Evolutionary conservation across 306 rosid species (phyloP), one percentile per base, ranked within the genome.

Genomic region (Cicer bijugum): DNA sequence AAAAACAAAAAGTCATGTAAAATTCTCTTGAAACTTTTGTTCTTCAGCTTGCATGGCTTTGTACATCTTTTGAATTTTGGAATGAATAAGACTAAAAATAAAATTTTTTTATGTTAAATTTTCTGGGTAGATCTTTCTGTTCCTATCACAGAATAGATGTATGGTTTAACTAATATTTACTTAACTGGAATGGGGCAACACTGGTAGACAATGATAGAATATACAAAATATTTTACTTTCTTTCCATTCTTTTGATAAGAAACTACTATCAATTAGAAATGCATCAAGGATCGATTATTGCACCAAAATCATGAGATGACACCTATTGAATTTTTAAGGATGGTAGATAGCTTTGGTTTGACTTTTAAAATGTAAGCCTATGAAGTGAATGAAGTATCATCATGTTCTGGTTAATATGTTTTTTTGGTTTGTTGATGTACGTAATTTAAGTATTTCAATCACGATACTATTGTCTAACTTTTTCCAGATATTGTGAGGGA

Each of bases 401-500:
- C 58, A 23, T 61, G 55, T 43, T 80, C 15, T 43, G 69, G 12
- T 10, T 40, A 35, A 14, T 65, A 23, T 35, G 4, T 68, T 46
- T 37, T 45, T 8, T 51, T 44, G 23, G 10, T 28, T n/a, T 12
- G 56, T 46, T 48, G 17, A 16, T 44, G 6, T 19, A 12, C 45
- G 10, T 51, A 20, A 28, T 47, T 47, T 7, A 15, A 39, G 60
- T 37, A 43, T 66, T 46, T 77, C 35, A 19, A 51, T 73, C 55
- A 6, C 43, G 66, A 46, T 33, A 11, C 45, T 59, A 51, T 69
- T 59, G 61, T 58, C 38, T 16, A 37, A 61, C 15, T 79, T 81
- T 62, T 79, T 82, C 56, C 83, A 94, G 99, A 89, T 81, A 85
- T 91, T 69, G 97, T 91, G 75, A 89, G 70, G 86, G 89, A 84